These are phyloP conservation scores for Xylaria flabelliformis DNA, from an alignment of 495 filamentous ascomycete species.

Conservation along the genomic window DNA sequence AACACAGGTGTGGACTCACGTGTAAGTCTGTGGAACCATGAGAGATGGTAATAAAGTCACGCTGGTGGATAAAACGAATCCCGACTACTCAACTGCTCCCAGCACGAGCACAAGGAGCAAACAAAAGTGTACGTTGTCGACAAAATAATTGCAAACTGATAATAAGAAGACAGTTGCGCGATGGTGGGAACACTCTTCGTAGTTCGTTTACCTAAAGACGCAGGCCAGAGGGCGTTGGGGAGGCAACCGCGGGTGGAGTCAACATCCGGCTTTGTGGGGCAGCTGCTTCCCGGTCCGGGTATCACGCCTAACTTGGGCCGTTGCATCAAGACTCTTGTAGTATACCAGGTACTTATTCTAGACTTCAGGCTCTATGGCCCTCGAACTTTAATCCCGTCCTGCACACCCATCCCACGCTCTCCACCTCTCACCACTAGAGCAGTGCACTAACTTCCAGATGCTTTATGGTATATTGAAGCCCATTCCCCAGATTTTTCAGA, in stretches of 20 bases:
- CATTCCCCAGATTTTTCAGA: too few relatives aligned
- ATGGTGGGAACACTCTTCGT: constrained; percentile 10
- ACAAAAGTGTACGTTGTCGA: not conserved
- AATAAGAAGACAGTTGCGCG: not conserved
- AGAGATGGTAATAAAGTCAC: constrained; percentile 6
- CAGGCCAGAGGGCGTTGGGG: constrained; percentile 34
- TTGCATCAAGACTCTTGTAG: too few relatives aligned
- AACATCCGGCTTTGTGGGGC: not conserved
- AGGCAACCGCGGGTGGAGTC: constrained; percentile 34
- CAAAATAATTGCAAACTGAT: constrained; percentile 16
- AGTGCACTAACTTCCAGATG: too few relatives aligned
- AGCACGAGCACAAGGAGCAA: not conserved
- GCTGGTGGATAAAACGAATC: constrained; percentile 1
- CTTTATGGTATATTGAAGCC: too few relatives aligned
- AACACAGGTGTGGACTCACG: constrained; percentile 8
- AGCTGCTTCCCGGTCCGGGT: not conserved
- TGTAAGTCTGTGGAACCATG: constrained; percentile 21
- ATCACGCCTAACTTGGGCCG: not conserved
- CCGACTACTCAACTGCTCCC: not conserved
- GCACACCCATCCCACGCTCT: too few relatives aligned
- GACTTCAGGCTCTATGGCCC: too few relatives aligned
- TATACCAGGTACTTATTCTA: too few relatives aligned
- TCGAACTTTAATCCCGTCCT: too few relatives aligned
- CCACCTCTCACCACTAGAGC: too few relatives aligned
- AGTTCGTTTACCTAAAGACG: constrained; percentile 37